These are phyloP conservation scores for Fraxinus quadrangulata DNA, from an alignment of 257 asterid species.

Conservation along the genomic window DNA sequence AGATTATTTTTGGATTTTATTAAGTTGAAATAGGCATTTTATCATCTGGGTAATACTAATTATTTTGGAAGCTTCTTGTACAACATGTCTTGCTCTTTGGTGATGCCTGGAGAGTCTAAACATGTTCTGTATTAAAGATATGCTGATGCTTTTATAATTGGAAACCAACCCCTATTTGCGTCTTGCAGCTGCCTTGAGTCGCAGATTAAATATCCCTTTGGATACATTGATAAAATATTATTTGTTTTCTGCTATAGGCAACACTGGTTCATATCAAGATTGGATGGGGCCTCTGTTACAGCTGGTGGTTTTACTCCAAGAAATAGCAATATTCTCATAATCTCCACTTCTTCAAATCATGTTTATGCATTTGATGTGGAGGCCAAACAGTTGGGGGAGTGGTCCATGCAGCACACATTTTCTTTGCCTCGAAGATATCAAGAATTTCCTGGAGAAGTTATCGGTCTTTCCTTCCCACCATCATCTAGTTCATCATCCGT, in stretches of 20 bases:
- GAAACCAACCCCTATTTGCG: background rate
- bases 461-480: constrained; percentile 87
- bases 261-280: constrained; percentile 94
- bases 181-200: background rate
- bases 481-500: constrained; percentile 75
- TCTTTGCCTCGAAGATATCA: constrained; percentile 83
- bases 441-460: constrained; percentile 99
- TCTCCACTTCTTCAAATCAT: constrained; percentile 87
- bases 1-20: background rate
- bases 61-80: background rate
- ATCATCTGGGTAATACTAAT: background rate
- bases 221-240: background rate
- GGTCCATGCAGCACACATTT: constrained; percentile 79
- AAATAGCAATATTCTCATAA: constrained; percentile 70
- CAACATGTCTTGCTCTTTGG: background rate
- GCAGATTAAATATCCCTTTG: background rate
- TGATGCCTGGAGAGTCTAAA: background rate
- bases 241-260: constrained; percentile 51
- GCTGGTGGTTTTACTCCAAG: constrained; percentile 89
- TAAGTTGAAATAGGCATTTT: background rate
- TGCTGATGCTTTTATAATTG: background rate
- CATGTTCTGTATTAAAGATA: background rate
- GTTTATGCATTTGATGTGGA: constrained; percentile 96
- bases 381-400: constrained; percentile 88
- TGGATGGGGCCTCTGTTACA: constrained; percentile 90